phyloP scores from a whole-genome alignment of 257 asterid genomes.

The Scutellaria baicalensis region DNA sequence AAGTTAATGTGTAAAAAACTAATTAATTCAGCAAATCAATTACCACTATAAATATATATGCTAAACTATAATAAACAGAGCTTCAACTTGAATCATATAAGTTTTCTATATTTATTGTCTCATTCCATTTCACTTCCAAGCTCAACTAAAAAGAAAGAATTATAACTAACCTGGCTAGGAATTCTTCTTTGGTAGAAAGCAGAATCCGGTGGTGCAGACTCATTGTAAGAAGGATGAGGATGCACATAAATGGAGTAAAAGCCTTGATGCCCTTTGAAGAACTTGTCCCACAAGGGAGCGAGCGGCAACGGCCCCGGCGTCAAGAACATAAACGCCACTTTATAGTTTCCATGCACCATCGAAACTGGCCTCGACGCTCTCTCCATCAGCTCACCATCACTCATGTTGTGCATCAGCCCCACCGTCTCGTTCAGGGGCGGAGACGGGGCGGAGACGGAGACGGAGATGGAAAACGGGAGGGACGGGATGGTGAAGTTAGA shows the following conservation, averaged over 20 bases:
- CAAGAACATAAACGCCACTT: slow-evolving; percentile 70
- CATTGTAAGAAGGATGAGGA: slow-evolving; percentile 52
- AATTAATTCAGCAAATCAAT: too few relatives aligned
- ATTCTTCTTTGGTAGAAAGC: slow-evolving; percentile 41
- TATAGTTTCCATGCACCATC: neutral
- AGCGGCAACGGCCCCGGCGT: slow-evolving; percentile 62
- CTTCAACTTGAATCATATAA: too few relatives aligned
- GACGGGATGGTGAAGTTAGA: slow-evolving; percentile 20
- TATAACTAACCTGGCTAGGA: slow-evolving; percentile 48
- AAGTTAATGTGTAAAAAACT: too few relatives aligned
- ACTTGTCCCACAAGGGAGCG: slow-evolving; percentile 54
- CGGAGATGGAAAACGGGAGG: neutral
- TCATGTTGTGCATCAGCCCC: slow-evolving; percentile 40
- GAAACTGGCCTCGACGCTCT: slow-evolving; percentile 29
- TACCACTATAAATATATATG: too few relatives aligned
- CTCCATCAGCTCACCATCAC: slow-evolving; percentile 46
- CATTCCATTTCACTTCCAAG: too few relatives aligned
- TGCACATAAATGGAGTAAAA: slow-evolving; percentile 47
- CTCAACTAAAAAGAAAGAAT: too few relatives aligned
- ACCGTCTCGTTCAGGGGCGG: neutral
- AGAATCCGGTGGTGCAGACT: slow-evolving; percentile 34
- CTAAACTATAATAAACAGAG: too few relatives aligned
- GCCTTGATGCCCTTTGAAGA: slow-evolving; percentile 44
- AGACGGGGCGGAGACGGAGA: neutral
- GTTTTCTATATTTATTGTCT: too few relatives aligned